Base-by-base conservation (phyloP, 345 rosid species). In the Hypericum perforatum region DNA sequence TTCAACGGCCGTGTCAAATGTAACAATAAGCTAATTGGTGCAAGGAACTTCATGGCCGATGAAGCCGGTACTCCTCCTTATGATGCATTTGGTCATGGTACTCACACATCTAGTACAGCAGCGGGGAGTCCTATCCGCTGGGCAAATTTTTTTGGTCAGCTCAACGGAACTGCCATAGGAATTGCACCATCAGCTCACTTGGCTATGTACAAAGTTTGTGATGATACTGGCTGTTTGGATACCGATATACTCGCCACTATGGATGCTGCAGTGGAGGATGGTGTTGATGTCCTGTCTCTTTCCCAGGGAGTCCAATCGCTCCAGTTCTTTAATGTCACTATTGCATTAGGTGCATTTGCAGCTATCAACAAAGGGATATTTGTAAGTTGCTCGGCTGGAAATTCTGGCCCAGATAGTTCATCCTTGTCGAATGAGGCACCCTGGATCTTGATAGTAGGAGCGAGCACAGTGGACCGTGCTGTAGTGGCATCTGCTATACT, bases 1-100 rank as follows among this genome's bases (percentile, higher is more conserved):
- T 61, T 61, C 57, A 56, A 52, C n/a, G 53, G 41, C 32, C 45
- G 53, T 14, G 47, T 16, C 47, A 46, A 46, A 12, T 46, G 50
- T 9, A 46, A 46, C 22, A 46, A 46, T 32, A 46, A 46, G 50
- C 50, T 46, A 6, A 46, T 46, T 29, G 50, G 50, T 10, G 50
- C 50, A 8, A 46, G 50, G 50, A 46, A 46, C 22, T 32, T 46
- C 50, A 8, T 46, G 8, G 15, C 50, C 29, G 15, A 8, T 44
- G 15, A 46, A 22, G 32, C 10, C 10, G 29, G 16, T 13, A 46
- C 22, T 22, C 50, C 8, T 6, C 7, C 9, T 22, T 22, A 22
- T 22, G 50, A 46, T 46, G 50, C 15, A 13, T 16, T 13, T n/a
- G 50, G 50, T 32, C 50, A 46, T 32, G 50, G 50, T 9, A 46